A percentile compares a stretch with the other conserved stretches of the same genome.
phyloP scores from a whole-genome alignment of 2,329 filamentous ascomycete species.

The Cercospora berteroae region DNA sequence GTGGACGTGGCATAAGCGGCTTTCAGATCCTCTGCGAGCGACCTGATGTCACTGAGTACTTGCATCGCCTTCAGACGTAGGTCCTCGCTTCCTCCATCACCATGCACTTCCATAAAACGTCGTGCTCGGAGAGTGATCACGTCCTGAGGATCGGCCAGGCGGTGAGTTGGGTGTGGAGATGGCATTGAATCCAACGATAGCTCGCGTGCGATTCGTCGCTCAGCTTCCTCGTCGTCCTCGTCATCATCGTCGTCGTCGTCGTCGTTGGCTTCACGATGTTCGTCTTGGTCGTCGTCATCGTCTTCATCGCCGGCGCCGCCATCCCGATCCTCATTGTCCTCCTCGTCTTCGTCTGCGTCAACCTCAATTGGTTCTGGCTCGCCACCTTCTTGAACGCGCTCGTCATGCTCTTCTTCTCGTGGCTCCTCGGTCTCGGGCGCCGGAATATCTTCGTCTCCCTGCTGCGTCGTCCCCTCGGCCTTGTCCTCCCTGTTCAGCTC shows the following conservation, averaged over 20 bases:
- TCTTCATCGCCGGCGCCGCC: conserved; percentile 28
- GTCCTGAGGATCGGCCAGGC: conserved; percentile 59
- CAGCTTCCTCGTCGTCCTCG: conserved; percentile 48
- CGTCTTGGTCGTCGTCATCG: conserved; percentile 27
- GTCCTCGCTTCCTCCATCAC: conserved; percentile 68
- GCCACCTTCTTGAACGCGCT: conserved; percentile 52
- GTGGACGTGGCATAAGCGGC: conserved; percentile 57
- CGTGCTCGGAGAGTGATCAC: conserved; percentile 75
- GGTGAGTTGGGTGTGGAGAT: conserved; percentile 38
- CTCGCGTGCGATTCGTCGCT: conserved; percentile 52
- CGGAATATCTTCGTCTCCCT: conserved; percentile 35
- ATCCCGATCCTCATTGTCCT: conserved; percentile 38
- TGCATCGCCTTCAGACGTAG: conserved; percentile 76
- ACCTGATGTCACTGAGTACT: conserved; percentile 71
- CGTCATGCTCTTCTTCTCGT: conserved; percentile 46
- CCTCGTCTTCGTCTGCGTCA: conserved; percentile 27
- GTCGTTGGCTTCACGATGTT: conserved; percentile 26
- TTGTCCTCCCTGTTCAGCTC: conserved; percentile 26
- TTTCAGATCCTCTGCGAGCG: conserved; percentile 69
- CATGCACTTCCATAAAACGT: conserved; percentile 79
- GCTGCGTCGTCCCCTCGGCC: conserved; percentile 14
- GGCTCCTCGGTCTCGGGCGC: conserved; percentile 40
- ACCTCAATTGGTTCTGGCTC: conserved; percentile 28
- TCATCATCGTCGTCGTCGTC: conserved; percentile 48
- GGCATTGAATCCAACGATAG: conserved; percentile 55